Evolutionary conservation across 805 yeast species (phyloP).

Genomic region (Myxozyma lipomycoides): DNA sequence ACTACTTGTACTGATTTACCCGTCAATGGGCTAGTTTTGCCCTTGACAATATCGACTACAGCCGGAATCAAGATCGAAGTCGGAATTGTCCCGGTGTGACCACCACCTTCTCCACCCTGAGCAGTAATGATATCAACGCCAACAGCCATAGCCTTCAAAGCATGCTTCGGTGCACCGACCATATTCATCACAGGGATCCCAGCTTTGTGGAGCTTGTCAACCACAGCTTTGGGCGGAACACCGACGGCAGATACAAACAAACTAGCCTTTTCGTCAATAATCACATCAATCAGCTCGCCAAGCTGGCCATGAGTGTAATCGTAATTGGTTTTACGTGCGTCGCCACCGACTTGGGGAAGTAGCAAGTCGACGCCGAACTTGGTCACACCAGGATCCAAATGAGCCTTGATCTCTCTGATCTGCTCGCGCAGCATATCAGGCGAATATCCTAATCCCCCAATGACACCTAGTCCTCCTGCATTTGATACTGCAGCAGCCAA

Average conservation of each 20-base stretch:
- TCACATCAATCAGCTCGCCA: constrained; percentile 27
- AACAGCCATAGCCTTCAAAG: constrained; percentile 27
- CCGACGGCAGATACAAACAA: constrained; percentile 33
- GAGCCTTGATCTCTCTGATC: constrained; percentile 28
- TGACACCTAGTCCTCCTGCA: constrained; percentile 34
- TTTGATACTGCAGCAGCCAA: constrained; percentile 34
- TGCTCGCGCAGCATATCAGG: constrained; percentile 32
- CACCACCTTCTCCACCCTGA: constrained; percentile 35
- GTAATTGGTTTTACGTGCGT: constrained; percentile 32
- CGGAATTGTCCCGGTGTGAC: constrained; percentile 32
- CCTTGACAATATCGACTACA: constrained; percentile 30
- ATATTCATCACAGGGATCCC: constrained; percentile 33
- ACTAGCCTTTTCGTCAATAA: constrained; percentile 29
- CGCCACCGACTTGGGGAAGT: constrained; percentile 33
- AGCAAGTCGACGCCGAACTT: constrained; percentile 32
- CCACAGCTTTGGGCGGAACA: constrained; percentile 30
- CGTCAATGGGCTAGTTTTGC: constrained; percentile 29
- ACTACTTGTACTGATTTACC: constrained; percentile 30
- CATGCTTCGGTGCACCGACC: constrained; percentile 32
- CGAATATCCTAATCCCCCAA: constrained; percentile 31
- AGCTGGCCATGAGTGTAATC: constrained; percentile 31
- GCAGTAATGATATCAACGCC: constrained; percentile 33
- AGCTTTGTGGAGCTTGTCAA: constrained; percentile 29
- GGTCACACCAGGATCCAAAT: constrained; percentile 27
- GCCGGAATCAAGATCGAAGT: constrained; percentile 31